Base-by-base conservation (phyloP, 352 stramenopile species). In the Globisporangium acanthophoron region DNA sequence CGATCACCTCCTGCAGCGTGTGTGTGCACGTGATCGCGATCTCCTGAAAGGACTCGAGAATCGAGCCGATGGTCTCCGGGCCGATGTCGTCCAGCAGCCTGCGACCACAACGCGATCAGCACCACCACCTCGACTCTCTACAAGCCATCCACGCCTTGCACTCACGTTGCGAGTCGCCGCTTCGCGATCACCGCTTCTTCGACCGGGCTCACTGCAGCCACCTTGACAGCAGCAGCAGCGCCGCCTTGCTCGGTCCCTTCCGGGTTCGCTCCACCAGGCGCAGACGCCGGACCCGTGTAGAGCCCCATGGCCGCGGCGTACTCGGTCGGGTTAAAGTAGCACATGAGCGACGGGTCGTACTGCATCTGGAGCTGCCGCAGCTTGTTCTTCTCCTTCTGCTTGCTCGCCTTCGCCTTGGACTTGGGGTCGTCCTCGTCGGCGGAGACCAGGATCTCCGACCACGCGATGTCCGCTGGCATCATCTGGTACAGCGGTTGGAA, bases 261-360 rank as follows among this genome's bases (percentile, higher is more conserved):
- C 56, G 15, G 35, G 13, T 9, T 53, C 55, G 39, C 20, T 21
- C 16, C 37, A 24, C 47, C 48, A 51, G n/a, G 9, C 27, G 40
- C 43, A 21, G 31, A 9, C 15, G 40, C 43, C 35, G 59, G 77
- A 37, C 74, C 76, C 5, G 75, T 88, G 49, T 80, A 83, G 1
- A 90, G 71, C 27, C 75, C 74, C 69, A 80, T 85, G 43, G 80
- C 80, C 0, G 80, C 73, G 3, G 80, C 61, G 61, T 91, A 91
- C 57, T 91, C 80, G 43, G 67, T 88, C 46, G 80, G 80, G 48
- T 90, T 92, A 56, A 90, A 92, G 54, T 89, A 90, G 37, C 76
- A 82, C 56, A 86, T 70, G 48, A 90, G 73, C 7, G 78, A 86
- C 48, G 83, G 71, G 37, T 90, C 83, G 65, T 90, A 92, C 59